These are phyloP conservation scores for Candolleomyces efflorescens DNA, from an alignment of 768 basidiomycete genomes.

Conservation along the genomic window DNA sequence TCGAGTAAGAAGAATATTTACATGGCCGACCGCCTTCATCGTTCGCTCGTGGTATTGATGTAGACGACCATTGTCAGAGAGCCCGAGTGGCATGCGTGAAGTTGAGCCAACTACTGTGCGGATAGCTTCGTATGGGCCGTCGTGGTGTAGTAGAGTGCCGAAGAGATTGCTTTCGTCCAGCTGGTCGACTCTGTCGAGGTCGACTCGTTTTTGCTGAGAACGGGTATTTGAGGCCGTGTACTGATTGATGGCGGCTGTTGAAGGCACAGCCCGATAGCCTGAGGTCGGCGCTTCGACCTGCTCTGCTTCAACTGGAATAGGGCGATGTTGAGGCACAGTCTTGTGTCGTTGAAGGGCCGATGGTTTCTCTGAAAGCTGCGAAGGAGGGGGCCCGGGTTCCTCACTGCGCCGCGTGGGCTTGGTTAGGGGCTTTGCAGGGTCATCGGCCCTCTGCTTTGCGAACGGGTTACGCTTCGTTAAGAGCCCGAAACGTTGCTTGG, in stretches of 20 bases:
- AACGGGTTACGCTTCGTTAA: slow-evolving; percentile 3
- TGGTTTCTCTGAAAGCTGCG: neutral
- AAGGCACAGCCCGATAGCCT: neutral
- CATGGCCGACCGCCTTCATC: slow-evolving; percentile 20
- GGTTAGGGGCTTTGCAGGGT: neutral
- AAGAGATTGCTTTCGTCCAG: slow-evolving; percentile 73
- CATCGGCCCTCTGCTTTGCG: neutral
- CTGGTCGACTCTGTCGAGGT: slow-evolving; percentile 72
- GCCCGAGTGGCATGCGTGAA: slow-evolving; percentile 19
- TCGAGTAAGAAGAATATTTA: slow-evolving; percentile 6
- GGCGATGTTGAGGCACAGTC: neutral
- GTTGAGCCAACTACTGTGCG: slow-evolving; percentile 19
- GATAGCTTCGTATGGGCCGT: slow-evolving; percentile 71
- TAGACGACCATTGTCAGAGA: slow-evolving; percentile 8
- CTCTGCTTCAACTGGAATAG: neutral
- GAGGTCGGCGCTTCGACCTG: neutral
- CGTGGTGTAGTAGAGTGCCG: slow-evolving; percentile 61
- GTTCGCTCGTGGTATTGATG: slow-evolving; percentile 17
- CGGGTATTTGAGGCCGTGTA: neutral
- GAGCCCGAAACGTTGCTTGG: slow-evolving; percentile 11
- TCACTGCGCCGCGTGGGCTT: neutral
- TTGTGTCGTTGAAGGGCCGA: slow-evolving; percentile 6
- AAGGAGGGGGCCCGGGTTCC: neutral
- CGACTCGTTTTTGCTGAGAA: slow-evolving; percentile 14
- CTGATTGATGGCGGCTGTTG: neutral